Percentiles rank a stretch among this genome's conserved stretches.
phyloP scores from a whole-genome alignment of 805 yeast genomes.

The Blastobotrys parvus region DNA sequence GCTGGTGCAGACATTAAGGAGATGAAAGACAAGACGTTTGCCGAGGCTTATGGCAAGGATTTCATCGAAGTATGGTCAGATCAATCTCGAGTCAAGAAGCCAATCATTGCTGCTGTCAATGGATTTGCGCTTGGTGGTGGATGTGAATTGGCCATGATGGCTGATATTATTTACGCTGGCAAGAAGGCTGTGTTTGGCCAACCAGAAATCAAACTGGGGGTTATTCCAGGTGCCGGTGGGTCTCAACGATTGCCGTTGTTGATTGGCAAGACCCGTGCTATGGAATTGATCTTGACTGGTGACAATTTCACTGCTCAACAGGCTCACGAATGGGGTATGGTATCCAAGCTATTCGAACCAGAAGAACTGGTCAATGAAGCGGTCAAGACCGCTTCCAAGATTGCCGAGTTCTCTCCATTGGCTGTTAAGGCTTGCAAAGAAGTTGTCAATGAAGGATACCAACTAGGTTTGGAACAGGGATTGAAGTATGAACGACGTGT shows the following conservation, averaged over 20 bases:
- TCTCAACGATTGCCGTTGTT: slow-evolving; percentile 35
- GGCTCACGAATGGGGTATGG: slow-evolving; percentile 43
- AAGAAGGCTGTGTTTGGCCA: slow-evolving; percentile 43
- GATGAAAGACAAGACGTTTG: slow-evolving; percentile 34
- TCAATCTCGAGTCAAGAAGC: slow-evolving; percentile 34
- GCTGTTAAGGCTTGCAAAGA: slow-evolving; percentile 42
- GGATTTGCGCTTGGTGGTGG: slow-evolving; percentile 53
- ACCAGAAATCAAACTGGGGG: slow-evolving; percentile 47
- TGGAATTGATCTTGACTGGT: slow-evolving; percentile 39
- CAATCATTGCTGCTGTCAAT: slow-evolving; percentile 47
- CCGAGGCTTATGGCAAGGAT: slow-evolving; percentile 29
- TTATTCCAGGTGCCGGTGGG: slow-evolving; percentile 43
- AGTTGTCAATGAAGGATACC: slow-evolving; percentile 34
- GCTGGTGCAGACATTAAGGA: slow-evolving; percentile 52
- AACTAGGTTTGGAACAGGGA: slow-evolving; percentile 33
- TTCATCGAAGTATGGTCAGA: slow-evolving; percentile 36
- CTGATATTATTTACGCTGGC: slow-evolving; percentile 44
- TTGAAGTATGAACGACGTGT: slow-evolving; percentile 35
- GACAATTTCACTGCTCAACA: slow-evolving; percentile 35
- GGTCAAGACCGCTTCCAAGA: slow-evolving; percentile 35
- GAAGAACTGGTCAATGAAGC: slow-evolving; percentile 36
- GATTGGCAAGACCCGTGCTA: slow-evolving; percentile 35
- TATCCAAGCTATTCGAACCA: slow-evolving; percentile 34
- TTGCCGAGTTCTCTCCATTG: slow-evolving; percentile 35
- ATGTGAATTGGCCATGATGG: slow-evolving; percentile 46